These are phyloP conservation scores for Melaleuca quinquenervia DNA, from an alignment of 345 rosid genomes.

Conservation along the genomic window DNA sequence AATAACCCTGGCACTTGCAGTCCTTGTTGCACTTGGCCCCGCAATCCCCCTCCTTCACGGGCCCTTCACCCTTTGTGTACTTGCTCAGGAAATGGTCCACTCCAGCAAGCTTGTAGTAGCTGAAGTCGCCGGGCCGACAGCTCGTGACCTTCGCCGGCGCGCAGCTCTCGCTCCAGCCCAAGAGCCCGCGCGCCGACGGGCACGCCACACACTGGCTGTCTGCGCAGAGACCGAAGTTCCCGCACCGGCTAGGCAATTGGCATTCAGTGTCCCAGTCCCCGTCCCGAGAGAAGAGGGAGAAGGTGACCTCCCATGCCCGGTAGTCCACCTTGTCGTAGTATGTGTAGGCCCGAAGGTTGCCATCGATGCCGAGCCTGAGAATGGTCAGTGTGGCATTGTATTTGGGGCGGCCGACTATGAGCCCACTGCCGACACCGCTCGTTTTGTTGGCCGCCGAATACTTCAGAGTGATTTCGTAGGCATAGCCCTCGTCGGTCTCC, in stretches of 20 bases:
- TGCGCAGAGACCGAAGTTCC: constrained; percentile 36
- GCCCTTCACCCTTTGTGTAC: constrained; percentile 26
- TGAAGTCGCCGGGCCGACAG: constrained; percentile 14
- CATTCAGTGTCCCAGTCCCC: constrained; percentile 18
- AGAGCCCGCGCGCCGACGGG: constrained; percentile 19
- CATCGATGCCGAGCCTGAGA: constrained; percentile 36
- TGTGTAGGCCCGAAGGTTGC: constrained; percentile 31
- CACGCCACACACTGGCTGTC: constrained; percentile 45
- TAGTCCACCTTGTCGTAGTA: constrained; percentile 20
- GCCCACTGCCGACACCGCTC: neutral
- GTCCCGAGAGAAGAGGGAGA: constrained; percentile 19
- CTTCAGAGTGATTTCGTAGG: constrained; percentile 6
- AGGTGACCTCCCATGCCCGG: constrained; percentile 28
- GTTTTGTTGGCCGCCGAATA: neutral
- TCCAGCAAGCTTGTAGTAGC: constrained; percentile 34
- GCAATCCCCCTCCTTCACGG: constrained; percentile 26
- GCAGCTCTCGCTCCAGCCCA: constrained; percentile 35
- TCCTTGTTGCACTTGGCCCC: constrained; percentile 36
- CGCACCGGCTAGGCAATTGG: constrained; percentile 28
- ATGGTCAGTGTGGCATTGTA: constrained; percentile 25
- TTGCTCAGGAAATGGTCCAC: constrained; percentile 40
- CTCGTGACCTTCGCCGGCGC: constrained; percentile 6
- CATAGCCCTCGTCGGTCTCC: constrained; percentile 1
- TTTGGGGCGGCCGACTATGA: constrained; percentile 9
- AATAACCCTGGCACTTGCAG: constrained; percentile 13